Evolutionary conservation across 108 stramenopile genomes (phyloP).

Genomic region (Asterionellopsis glacialis): DNA sequence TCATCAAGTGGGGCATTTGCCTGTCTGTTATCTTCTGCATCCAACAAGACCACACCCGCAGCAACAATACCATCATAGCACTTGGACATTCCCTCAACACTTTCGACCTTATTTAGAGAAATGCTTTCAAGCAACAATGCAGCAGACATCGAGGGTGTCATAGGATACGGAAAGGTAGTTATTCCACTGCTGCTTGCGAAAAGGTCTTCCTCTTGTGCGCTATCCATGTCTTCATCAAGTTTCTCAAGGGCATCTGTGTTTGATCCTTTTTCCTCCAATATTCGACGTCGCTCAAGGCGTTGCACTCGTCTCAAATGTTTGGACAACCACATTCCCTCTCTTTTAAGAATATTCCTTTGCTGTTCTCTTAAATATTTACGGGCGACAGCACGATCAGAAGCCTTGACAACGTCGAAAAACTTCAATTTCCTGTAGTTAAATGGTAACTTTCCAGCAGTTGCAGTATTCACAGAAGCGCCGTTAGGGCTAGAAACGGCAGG

Average conservation of each 20-base stretch:
- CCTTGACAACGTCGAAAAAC: constrained; percentile 70
- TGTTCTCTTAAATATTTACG: constrained; percentile 50
- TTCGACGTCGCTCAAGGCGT: constrained; percentile 21
- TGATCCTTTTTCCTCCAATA: constrained; percentile 14
- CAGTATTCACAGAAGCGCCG: constrained; percentile 11
- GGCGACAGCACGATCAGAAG: constrained; percentile 48
- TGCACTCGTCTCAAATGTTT: constrained; percentile 44
- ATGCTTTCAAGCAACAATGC: constrained; percentile 74
- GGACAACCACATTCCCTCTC: constrained; percentile 39
- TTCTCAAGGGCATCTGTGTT: constrained; percentile 2
- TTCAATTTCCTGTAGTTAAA: constrained; percentile 74
- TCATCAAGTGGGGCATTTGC: constrained; percentile 7
- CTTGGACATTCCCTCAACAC: constrained; percentile 81
- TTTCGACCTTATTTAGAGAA: constrained; percentile 55
- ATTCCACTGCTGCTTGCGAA: constrained; percentile 17
- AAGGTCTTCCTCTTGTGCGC: constrained; percentile 19
- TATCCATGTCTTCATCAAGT: constrained; percentile 14
- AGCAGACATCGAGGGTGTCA: constrained; percentile 54
- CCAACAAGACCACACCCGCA: constrained; percentile 72
- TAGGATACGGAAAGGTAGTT: constrained; percentile 36
- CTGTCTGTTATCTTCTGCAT: constrained; percentile 19
- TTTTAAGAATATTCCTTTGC: constrained; percentile 22
- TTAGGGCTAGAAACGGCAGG: constrained; percentile 19
- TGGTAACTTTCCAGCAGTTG: constrained; percentile 41
- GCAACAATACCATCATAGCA: constrained; percentile 87